These are phyloP conservation scores for Aspergillus latus DNA, from an alignment of 2,329 filamentous ascomycete species.

Conservation along the genomic window DNA sequence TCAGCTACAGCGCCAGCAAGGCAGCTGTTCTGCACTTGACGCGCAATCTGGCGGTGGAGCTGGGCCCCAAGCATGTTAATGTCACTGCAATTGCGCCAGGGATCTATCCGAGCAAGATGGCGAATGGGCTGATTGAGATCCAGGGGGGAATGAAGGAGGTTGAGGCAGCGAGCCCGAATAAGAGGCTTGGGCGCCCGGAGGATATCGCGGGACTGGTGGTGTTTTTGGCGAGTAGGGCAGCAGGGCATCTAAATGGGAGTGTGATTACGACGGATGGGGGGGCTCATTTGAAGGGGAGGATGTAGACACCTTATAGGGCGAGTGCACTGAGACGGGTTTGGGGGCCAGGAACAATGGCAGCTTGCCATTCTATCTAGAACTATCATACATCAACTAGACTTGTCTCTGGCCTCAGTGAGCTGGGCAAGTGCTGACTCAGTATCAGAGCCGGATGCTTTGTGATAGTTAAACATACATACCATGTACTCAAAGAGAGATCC, in stretches of 20 bases:
- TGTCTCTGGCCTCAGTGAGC: no score
- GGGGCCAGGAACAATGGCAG: no score
- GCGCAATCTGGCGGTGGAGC: constrained; percentile 77
- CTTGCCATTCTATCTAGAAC: no score
- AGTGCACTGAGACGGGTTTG: no score
- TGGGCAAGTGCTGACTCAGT: no score
- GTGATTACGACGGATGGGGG: constrained; percentile 48
- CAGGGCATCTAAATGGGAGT: constrained; percentile 48
- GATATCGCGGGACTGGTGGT: constrained; percentile 51
- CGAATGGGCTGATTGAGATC: constrained; percentile 69
- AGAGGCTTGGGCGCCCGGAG: constrained; percentile 45
- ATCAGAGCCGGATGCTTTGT: no score
- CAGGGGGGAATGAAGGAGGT: constrained; percentile 59
- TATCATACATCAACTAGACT: no score
- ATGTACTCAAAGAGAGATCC: no score
- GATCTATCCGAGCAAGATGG: constrained; percentile 71
- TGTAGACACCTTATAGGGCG: not conserved
- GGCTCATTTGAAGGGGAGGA: constrained; percentile 36
- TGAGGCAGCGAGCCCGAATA: constrained; percentile 43
- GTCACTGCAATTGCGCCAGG: constrained; percentile 70
- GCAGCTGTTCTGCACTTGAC: constrained; percentile 82
- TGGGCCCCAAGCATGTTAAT: constrained; percentile 78
- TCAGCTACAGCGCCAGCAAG: constrained; percentile 82
- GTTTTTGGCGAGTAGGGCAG: constrained; percentile 47
- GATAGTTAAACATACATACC: no score